Evolutionary conservation across 2,329 filamentous ascomycete genomes (phyloP).

Genomic region (Apiospora koreana): DNA sequence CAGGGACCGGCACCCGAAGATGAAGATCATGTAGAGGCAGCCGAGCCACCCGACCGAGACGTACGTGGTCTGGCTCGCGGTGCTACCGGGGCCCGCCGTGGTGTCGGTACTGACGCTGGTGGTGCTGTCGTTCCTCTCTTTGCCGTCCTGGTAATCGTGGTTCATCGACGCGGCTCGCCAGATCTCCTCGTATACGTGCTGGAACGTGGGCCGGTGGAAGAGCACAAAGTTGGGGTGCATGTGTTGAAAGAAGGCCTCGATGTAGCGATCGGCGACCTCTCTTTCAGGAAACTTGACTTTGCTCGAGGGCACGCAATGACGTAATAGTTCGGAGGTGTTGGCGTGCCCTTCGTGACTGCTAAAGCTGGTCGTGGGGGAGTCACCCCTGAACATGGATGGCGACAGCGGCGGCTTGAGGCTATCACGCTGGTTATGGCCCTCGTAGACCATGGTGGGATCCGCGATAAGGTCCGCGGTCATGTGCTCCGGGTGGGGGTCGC

Average conservation of each 20-base stretch:
- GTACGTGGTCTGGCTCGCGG: slow-evolving; percentile 26
- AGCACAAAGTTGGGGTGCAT: slow-evolving; percentile 40
- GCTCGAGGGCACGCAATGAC: slow-evolving; percentile 22
- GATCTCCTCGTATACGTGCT: slow-evolving; percentile 37
- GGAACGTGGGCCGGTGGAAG: slow-evolving; percentile 41
- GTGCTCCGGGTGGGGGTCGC: background rate
- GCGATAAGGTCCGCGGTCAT: slow-evolving; percentile 12
- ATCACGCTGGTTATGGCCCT: background rate
- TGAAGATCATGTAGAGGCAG: slow-evolving; percentile 40
- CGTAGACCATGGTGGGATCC: slow-evolving; percentile 13
- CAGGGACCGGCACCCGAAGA: slow-evolving; percentile 41
- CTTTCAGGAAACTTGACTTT: slow-evolving; percentile 32
- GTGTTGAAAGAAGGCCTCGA: slow-evolving; percentile 40
- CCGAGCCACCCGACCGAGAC: slow-evolving; percentile 42
- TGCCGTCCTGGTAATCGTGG: slow-evolving; percentile 13
- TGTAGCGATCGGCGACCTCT: slow-evolving; percentile 37
- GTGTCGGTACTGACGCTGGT: no score
- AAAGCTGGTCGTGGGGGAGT: slow-evolving; percentile 17
- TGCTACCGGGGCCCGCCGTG: background rate
- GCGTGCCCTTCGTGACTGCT: slow-evolving; percentile 13
- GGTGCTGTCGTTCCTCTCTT: background rate
- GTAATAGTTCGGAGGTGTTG: slow-evolving; percentile 21
- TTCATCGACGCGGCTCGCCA: slow-evolving; percentile 27
- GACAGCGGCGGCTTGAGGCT: background rate
- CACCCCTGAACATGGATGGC: slow-evolving; percentile 18